A percentile compares a stretch with the other conserved stretches of the same genome.
phyloP scores from a whole-genome alignment of 352 stramenopile genomes.

The Globisporangium carolinianum region DNA sequence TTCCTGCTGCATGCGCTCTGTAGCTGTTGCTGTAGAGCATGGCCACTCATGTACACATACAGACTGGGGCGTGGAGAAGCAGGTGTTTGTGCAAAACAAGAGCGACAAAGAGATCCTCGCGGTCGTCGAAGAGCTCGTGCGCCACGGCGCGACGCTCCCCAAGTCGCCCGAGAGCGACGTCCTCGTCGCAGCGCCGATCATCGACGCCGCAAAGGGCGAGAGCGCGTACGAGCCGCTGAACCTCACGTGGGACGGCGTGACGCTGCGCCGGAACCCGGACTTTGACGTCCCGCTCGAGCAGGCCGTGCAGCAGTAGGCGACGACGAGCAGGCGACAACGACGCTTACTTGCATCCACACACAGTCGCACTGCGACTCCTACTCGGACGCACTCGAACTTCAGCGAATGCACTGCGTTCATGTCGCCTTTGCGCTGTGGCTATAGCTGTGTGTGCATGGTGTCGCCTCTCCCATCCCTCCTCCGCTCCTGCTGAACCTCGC shows the following conservation, averaged over 20 bases:
- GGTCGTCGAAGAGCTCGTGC: conserved; percentile 70
- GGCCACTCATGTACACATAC: not conserved
- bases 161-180: conserved; percentile 86
- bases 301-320: conserved; percentile 19
- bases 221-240: conserved; percentile 76
- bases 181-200: conserved; percentile 60
- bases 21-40: not conserved
- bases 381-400: no score
- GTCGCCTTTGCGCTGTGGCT: no score
- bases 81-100: conserved; percentile 80
- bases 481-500: no score
- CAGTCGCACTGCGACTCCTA: no score
- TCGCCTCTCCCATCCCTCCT: no score
- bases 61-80: conserved; percentile 83
- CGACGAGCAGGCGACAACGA: no score
- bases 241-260: conserved; percentile 80
- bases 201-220: conserved; percentile 61
- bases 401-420: not conserved
- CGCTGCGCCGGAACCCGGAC: conserved; percentile 70
- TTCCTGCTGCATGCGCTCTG: not conserved
- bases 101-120: conserved; percentile 75
- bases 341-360: not conserved
- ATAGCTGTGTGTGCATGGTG: no score
- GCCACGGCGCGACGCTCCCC: conserved; percentile 60
- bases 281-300: conserved; percentile 76